These are phyloP conservation scores for Polytolypa hystricis DNA, from an alignment of 2,329 filamentous ascomycete genomes.

Conservation along the genomic window DNA sequence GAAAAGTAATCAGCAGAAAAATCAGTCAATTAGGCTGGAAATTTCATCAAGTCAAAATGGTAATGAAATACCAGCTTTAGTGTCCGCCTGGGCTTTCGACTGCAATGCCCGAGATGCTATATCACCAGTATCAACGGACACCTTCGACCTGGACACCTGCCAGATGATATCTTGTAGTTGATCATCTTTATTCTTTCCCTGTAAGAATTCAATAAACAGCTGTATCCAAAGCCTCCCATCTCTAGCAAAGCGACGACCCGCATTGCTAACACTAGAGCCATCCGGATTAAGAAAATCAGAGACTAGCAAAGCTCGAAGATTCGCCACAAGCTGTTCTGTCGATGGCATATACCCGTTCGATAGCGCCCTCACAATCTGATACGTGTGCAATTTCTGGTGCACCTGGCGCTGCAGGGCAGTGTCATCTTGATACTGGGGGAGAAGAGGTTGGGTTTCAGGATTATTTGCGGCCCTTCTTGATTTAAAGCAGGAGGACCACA, in stretches of 20 bases:
- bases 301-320: slow-evolving; percentile 66
- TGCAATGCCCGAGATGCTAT: slow-evolving; percentile 50
- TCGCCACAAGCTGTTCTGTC: slow-evolving; percentile 70
- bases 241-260: slow-evolving; percentile 61
- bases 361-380: slow-evolving; percentile 79
- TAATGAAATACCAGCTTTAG: slow-evolving; percentile 48
- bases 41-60: slow-evolving; percentile 2
- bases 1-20: slow-evolving; percentile 9
- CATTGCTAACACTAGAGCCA: slow-evolving; percentile 62
- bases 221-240: slow-evolving; percentile 63
- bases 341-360: slow-evolving; percentile 83
- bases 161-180: slow-evolving; percentile 88
- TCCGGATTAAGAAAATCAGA: slow-evolving; percentile 69
- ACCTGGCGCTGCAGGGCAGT: slow-evolving; percentile 65
- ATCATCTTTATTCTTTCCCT: slow-evolving; percentile 71
- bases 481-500: slow-evolving; percentile 55
- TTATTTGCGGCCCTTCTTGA: slow-evolving; percentile 35
- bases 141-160: slow-evolving; percentile 64
- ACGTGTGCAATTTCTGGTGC: slow-evolving; percentile 83
- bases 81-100: slow-evolving; percentile 58
- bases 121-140: slow-evolving; percentile 56
- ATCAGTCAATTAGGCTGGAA: slow-evolving; percentile 8
- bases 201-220: slow-evolving; percentile 69
- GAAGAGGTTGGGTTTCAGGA: slow-evolving; percentile 64
- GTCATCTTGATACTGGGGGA: slow-evolving; percentile 60